phyloP scores from a whole-genome alignment of 139 green algal genomes.

The Chlamydomonas incerta region DNA sequence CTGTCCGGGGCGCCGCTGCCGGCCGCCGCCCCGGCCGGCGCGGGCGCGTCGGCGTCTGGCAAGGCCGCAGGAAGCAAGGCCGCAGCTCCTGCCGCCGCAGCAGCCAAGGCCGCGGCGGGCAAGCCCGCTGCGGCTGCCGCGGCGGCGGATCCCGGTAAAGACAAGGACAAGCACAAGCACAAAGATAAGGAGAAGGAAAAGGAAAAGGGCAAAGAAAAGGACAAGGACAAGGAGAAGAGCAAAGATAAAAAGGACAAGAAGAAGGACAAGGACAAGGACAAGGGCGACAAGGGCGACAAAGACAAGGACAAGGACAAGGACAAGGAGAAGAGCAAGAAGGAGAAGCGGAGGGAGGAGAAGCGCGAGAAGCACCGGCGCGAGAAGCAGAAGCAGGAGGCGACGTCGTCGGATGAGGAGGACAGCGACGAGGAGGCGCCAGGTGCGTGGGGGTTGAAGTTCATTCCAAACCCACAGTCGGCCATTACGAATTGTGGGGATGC shows the following conservation, averaged over 20 bases:
- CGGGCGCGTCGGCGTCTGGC: neutral
- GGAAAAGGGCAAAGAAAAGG: neutral
- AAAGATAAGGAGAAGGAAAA: neutral
- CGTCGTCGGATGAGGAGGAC: neutral
- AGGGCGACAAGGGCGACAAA: neutral
- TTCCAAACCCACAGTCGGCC: no score
- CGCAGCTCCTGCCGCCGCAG: no score
- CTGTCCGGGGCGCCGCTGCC: neutral
- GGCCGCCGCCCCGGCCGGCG: neutral
- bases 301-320: neutral
- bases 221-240: neutral
- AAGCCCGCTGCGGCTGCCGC: no score
- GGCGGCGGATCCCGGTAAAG: neutral
- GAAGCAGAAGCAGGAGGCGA: neutral
- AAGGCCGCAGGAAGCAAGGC: neutral
- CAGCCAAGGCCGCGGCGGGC: no score
- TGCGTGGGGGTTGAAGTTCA: no score
- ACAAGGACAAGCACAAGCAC: neutral
- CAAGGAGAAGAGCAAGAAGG: neutral
- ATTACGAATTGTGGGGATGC: no score
- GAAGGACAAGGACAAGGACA: neutral
- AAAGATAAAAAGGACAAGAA: neutral
- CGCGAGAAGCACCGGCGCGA: neutral
- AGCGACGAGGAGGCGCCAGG: neutral
- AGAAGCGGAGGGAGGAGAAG: neutral